These are phyloP conservation scores for Lipomyces kockii DNA, from an alignment of 805 yeast genomes.

Conservation along the genomic window DNA sequence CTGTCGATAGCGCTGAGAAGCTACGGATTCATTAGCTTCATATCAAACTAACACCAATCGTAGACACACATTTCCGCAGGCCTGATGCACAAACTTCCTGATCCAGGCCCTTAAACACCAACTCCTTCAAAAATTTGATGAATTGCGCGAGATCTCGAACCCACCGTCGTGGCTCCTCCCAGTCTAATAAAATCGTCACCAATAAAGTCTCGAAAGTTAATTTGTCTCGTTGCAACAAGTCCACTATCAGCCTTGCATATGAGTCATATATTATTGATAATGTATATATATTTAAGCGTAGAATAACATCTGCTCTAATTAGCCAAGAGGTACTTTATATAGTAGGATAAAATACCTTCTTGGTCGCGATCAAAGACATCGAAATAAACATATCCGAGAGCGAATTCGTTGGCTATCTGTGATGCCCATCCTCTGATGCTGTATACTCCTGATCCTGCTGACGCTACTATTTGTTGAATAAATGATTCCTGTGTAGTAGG, in stretches of 20 bases:
- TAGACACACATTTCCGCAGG: constrained; percentile 17
- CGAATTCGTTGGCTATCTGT: constrained; percentile 34
- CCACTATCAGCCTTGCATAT: constrained; percentile 20
- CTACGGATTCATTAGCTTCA: constrained; percentile 21
- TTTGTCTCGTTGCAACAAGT: constrained; percentile 13
- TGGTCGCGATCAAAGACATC: constrained; percentile 40
- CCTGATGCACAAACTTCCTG: constrained; percentile 31
- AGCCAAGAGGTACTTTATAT: background rate
- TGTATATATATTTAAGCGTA: constrained; percentile 30
- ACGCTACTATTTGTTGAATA: constrained; percentile 17
- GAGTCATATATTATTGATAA: constrained; percentile 11
- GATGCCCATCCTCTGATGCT: constrained; percentile 12
- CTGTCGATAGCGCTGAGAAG: constrained; percentile 31
- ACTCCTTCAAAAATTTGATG: constrained; percentile 20
- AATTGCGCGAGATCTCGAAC: constrained; percentile 23
- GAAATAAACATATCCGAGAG: constrained; percentile 40
- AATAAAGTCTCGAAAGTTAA: constrained; percentile 16
- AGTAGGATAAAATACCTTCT: constrained; percentile 23
- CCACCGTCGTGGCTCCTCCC: constrained; percentile 35
- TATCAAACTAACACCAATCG: background rate
- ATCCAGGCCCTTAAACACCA: constrained; percentile 18
- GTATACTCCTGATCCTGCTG: constrained; percentile 11
- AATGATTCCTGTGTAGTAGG: constrained; percentile 17
- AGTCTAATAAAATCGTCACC: constrained; percentile 27
- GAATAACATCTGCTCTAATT: constrained; percentile 17